phyloP scores from a whole-genome alignment of 345 rosid genomes.

The Camelina laxa region DNA sequence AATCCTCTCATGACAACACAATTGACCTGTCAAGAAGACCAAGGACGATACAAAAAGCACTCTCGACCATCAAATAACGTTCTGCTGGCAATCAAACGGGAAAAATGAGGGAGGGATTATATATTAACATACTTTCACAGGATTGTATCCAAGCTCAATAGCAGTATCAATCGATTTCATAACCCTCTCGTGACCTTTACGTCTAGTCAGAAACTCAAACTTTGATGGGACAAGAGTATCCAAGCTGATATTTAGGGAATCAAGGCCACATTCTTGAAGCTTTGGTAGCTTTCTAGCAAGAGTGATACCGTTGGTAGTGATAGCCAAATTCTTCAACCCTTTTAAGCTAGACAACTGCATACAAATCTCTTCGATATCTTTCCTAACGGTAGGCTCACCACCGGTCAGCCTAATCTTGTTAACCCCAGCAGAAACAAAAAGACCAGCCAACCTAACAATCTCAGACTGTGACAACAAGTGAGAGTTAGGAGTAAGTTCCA shows the following conservation, averaged over 20 bases:
- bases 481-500: constrained; percentile 76
- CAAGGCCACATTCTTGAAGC: constrained; percentile 78
- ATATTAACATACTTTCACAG: constrained; percentile 69
- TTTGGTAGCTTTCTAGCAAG: constrained; percentile 83
- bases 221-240: constrained; percentile 88
- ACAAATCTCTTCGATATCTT: constrained; percentile 82
- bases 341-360: constrained; percentile 65
- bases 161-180: constrained; percentile 84
- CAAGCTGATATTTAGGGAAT: constrained; percentile 75
- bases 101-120: not conserved
- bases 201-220: constrained; percentile 88
- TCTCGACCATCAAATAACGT: constrained; percentile 1
- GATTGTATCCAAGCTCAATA: constrained; percentile 74
- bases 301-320: constrained; percentile 88
- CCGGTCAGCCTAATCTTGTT: constrained; percentile 92
- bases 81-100: constrained; percentile 14
- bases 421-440: constrained; percentile 85
- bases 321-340: constrained; percentile 80
- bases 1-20: constrained; percentile 95
- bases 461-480: constrained; percentile 64
- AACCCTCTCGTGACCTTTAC: constrained; percentile 82
- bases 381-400: constrained; percentile 91
- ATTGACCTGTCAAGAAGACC: constrained; percentile 61
- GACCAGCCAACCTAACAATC: constrained; percentile 70
- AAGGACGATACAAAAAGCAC: not conserved